Base-by-base conservation (phyloP, 192 early-diverging fungal species). In the Coemansia sp. region DNA sequence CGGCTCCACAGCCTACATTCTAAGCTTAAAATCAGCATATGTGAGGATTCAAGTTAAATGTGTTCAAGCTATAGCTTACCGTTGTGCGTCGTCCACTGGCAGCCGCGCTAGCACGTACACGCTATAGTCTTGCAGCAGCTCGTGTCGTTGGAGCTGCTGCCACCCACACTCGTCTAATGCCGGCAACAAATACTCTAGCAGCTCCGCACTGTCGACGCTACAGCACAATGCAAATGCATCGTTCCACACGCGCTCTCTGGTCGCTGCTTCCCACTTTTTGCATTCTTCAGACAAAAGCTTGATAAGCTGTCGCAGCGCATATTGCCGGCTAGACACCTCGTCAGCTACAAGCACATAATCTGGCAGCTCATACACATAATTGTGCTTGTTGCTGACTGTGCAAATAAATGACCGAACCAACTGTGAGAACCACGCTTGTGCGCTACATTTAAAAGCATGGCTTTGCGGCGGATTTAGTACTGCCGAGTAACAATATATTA, bases 371-470 rank as follows among this genome's bases (percentile, higher is more conserved):
- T 26, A 63, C 11, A 17, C 15, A 46, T 24, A 18, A 0, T 21
- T 18, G 51, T 14, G 37, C 37, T 18, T 3, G 1, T 20, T 7
- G 21, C 40, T 24, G 47, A 24, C 59, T 1, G 46, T 47, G 9
- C 24, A 50, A 26, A 71, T 31, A 37, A 76, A 40, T 31, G 61
- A 60, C n/a, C 52, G 50, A 17, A 67, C 50, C 28, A 77, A 20
- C 14, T 61, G 74, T 23, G 74, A 77, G 4, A 77, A 63, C 74
- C 74, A 77, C 14, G 49, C 18, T 9, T 54, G 56, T 14, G 74
- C 74, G 37, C 71, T 73, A 68, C n/a, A 28, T 9, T 23, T 44
- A 44, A 44, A 11, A 55, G 47, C 5, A 56, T 46, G 37, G 21
- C 11, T 20, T 23, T 12, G 40, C 25, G 4, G 23, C 38, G n/a